Percentiles rank a stretch among this genome's conserved stretches.
phyloP scores from a whole-genome alignment of 2,329 filamentous ascomycete genomes.

The Epichloe sylvatica region DNA sequence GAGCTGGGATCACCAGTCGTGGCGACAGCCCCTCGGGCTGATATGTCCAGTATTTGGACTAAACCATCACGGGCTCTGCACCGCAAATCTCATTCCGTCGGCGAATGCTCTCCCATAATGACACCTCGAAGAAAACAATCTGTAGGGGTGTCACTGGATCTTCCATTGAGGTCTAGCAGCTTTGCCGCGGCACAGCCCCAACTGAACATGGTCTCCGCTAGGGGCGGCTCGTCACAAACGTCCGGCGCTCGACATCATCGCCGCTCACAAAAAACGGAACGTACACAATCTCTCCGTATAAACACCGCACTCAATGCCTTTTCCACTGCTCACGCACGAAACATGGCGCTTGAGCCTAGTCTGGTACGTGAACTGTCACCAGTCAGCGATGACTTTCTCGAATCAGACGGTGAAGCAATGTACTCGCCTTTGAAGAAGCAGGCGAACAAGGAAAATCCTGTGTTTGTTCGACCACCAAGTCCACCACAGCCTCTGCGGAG shows the following conservation, averaged over 20 bases:
- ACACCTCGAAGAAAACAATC: conserved; percentile 5
- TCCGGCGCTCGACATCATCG: background rate
- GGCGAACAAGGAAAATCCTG: conserved; percentile 9
- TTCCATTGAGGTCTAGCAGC: conserved; percentile 7
- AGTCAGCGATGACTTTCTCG: conserved; percentile 3
- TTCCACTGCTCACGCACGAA: background rate
- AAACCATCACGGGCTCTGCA: conserved; percentile 5
- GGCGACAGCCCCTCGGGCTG: background rate
- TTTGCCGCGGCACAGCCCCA: background rate
- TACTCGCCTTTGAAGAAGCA: conserved; percentile 1
- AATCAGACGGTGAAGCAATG: conserved; percentile 7
- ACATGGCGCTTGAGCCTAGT: background rate
- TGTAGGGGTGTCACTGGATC: conserved; percentile 9
- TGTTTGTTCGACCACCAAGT: conserved; percentile 19
- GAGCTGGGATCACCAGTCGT: conserved; percentile 4
- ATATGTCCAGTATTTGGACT: background rate
- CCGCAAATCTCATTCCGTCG: conserved; percentile 13
- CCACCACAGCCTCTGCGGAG: conserved; percentile 22
- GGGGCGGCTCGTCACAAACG: background rate
- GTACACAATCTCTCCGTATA: background rate
- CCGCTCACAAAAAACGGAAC: background rate
- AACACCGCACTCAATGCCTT: background rate
- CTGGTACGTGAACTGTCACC: conserved; percentile 3
- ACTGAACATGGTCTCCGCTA: background rate
- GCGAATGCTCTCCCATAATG: conserved; percentile 4